Evolutionary conservation across 768 basidiomycete species (phyloP), one percentile per base, ranked within the genome.

Genomic region (Mycena rebaudengoi): DNA sequence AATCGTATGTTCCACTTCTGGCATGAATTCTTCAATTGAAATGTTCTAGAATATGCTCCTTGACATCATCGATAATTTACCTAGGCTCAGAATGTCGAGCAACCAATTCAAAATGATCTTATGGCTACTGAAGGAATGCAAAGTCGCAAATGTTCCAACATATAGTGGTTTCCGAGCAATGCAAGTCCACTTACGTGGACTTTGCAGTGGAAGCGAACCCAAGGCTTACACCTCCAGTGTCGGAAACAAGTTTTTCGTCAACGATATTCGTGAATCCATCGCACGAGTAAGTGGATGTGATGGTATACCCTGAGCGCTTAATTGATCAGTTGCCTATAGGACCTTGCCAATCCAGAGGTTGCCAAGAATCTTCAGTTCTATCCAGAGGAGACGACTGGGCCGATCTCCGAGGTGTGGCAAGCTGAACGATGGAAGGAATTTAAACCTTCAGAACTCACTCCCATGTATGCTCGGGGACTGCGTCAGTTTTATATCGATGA

Each of bases 11-110:
- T n/a, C n/a, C n/a, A n/a, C n/a, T n/a, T n/a, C n/a, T n/a, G n/a
- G n/a, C n/a, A n/a, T n/a, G 18, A 18, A 37, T 37, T 18, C 35
- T 10, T 18, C 35, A 37, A 37, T 10, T 37, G 18, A 37, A 37
- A 18, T 37, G 35, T n/a, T n/a, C n/a, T n/a, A n/a, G n/a, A n/a
- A 18, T 37, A 18, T 37, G 35, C 18, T 37, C 35, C 18, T 65
- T 40, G 63, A 65, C 37, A 35, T 68, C n/a, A 16, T 68, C 5
- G 64, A 65, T 30, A 68, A 60, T 43, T 29, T 68, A 7, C 66
- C 65, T 23, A 48, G 63, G 16, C 52, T 68, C n/a, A 45, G 66
- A 1, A 23, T 68, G 16, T 68, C 66, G 3, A 29, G 26, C 18
- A 25, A 28, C 10, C 64, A 60, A 7, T 28, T 68, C 5, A 48